Evolutionary conservation across 2,329 filamentous ascomycete genomes (phyloP), one percentile per base, ranked within the genome.

Genomic region (Escovopsis sp.): DNA sequence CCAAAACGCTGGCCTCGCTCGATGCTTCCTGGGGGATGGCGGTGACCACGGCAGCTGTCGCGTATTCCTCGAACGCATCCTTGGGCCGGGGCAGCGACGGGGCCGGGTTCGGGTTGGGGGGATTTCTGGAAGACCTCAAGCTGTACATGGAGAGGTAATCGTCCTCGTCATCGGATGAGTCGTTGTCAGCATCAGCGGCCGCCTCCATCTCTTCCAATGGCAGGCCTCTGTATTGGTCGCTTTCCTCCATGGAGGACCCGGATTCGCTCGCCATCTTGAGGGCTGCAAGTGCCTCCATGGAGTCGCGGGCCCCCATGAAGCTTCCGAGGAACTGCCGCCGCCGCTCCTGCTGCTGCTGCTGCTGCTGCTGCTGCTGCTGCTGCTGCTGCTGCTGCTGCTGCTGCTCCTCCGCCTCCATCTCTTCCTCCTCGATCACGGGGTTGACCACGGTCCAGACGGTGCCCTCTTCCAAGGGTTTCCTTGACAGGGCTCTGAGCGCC

Each of bases 371-470:
- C 23, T 23, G 23, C 23, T 23, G 23, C n/a, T n/a, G n/a, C n/a
- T n/a, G n/a, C 23, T 23, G 23, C 23, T 23, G 23, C 23, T 23
- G 23, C 23, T 23, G 23, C 6, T 23, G 23, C 6, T 23, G 23
- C 6, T 23, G 23, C 6, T 23, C 23, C 11, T 32, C 28, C 8
- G 28, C 11, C 28, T 32, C 28, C 4, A 3, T 9, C 28, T 32
- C 28, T 23, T 23, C 23, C 34, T 57, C 52, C 26, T 62, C 59
- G 11, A 51, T 43, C 18, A 55, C 57, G 5, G 60, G 53, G 42
- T 62, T 66, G 6, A 72, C 66, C 19, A 70, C 62, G 4, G 68
- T 70, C 69, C 69, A 72, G n/a, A 69, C 61, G 4, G 67, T 68
- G 9, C 56, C 60, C 51, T 66, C 70, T 41, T 70, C 70, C n/a